Percentiles rank a stretch among this genome's conserved stretches.
Conservation (phyloP, 2,329 filamentous ascomycete species). For the Dactylella cylindrospora region DNA sequence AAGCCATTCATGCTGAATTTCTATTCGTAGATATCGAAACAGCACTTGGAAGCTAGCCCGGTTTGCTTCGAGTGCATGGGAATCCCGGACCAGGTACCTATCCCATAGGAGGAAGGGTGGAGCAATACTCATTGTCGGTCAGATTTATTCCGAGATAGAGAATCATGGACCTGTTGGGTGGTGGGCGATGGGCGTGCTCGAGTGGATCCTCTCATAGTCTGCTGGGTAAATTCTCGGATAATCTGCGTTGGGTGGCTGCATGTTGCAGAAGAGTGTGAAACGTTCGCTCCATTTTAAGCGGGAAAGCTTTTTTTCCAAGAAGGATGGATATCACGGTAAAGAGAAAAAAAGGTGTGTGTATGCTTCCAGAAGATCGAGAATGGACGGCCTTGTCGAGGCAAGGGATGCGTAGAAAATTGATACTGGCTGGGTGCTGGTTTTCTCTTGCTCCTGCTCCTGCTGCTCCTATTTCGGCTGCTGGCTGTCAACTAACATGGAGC, state of each 20-base stretch:
- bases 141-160: constrained; percentile 44
- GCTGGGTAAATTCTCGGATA: constrained; percentile 40
- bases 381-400: no score
- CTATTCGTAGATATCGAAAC: constrained; percentile 18
- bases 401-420: no score
- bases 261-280: constrained; percentile 17
- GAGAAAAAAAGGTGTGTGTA: no score
- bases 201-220: no score
- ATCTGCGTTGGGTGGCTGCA: constrained; percentile 4
- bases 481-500: no score
- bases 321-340: no score
- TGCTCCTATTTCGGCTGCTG: no score
- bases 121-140: constrained; percentile 13
- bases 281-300: constrained; percentile 30
- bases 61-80: constrained; percentile 1
- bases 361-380: no score
- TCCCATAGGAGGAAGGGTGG: constrained; percentile 23
- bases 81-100: constrained; percentile 13
- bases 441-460: no score
- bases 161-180: no score
- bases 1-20: constrained; percentile 15
- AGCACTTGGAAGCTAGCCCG: neutral
- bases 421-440: no score
- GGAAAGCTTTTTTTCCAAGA: no score
- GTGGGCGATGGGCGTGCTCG: constrained; percentile 40